Conservation (phyloP, 352 stramenopile genomes). For the Pythium phragmiticola region DNA sequence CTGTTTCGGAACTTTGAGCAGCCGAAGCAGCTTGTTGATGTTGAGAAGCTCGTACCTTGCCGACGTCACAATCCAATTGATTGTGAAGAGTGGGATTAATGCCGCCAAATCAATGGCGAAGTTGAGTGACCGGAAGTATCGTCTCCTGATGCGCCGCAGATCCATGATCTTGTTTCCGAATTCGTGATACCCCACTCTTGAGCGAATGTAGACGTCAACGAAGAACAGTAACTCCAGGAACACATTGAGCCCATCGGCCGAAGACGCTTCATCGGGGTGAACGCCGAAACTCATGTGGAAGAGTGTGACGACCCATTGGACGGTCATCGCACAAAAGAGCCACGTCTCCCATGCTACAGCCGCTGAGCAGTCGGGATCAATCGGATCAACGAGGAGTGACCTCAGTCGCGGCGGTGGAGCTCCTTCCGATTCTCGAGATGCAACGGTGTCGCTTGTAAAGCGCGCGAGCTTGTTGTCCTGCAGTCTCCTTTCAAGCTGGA, state of each 20-base stretch:
- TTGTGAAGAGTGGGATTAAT: constrained; percentile 37
- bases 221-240: constrained; percentile 47
- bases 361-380: constrained; percentile 37
- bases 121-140: constrained; percentile 35
- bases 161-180: constrained; percentile 66
- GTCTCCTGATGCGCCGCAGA: constrained; percentile 29
- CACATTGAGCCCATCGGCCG: constrained; percentile 31
- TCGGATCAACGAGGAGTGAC: constrained; percentile 5
- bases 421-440: not conserved
- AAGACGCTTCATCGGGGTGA: constrained; percentile 15
- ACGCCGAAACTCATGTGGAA: constrained; percentile 45
- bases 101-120: constrained; percentile 45
- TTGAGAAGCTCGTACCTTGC: constrained; percentile 47
- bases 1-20: constrained; percentile 49
- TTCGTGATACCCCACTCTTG: constrained; percentile 41
- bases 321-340: constrained; percentile 44
- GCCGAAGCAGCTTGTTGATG: constrained; percentile 50
- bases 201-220: constrained; percentile 43
- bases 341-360: constrained; percentile 42
- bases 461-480: constrained; percentile 27
- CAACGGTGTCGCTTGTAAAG: constrained; percentile 14
- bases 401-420: not conserved
- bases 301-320: constrained; percentile 42
- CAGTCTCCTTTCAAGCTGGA: constrained; percentile 22
- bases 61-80: constrained; percentile 33